phyloP scores from a whole-genome alignment of 1,139 yeast species.

The Lizanozyma gosingica region DNA sequence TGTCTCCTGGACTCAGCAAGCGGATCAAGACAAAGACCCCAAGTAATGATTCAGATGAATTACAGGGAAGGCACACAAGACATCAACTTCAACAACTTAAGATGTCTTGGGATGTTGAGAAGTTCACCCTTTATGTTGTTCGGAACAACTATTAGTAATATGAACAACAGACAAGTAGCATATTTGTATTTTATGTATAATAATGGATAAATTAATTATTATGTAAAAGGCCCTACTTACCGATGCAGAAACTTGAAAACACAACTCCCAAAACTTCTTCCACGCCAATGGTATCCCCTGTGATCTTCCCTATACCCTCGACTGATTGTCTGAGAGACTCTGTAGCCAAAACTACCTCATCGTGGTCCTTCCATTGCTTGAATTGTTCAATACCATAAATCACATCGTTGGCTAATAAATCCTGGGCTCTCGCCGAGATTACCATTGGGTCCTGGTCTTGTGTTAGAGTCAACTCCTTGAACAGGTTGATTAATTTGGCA shows the following conservation, averaged over 20 bases:
- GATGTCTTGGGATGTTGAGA: constrained; percentile 42
- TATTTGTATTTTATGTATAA: constrained; percentile 1
- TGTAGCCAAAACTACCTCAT: constrained; percentile 74
- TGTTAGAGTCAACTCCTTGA: constrained; percentile 41
- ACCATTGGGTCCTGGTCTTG: constrained; percentile 52
- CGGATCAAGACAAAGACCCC: constrained; percentile 19
- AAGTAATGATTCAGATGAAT: constrained; percentile 9
- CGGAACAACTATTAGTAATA: constrained; percentile 13
- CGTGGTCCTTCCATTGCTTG: constrained; percentile 35
- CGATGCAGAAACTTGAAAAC: constrained; percentile 87
- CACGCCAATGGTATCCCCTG: constrained; percentile 82
- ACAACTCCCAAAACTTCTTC: constrained; percentile 90
- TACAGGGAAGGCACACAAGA: constrained; percentile 37
- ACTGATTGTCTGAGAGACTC: constrained; percentile 69
- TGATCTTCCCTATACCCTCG: constrained; percentile 85
- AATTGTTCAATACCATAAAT: constrained; percentile 63
- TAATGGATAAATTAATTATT: constrained; percentile 1
- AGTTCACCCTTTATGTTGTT: constrained; percentile 22
- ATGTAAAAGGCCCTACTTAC: constrained; percentile 41
- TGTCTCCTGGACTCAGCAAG: constrained; percentile 30
- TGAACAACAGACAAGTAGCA: too few relatives aligned
- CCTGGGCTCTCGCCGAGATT: constrained; percentile 69
- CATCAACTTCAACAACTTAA: constrained; percentile 41
- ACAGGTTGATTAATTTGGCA: constrained; percentile 24
- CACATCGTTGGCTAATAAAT: constrained; percentile 64